phyloP scores from a whole-genome alignment of 805 yeast genomes.

The Ogataea pignaliae region DNA sequence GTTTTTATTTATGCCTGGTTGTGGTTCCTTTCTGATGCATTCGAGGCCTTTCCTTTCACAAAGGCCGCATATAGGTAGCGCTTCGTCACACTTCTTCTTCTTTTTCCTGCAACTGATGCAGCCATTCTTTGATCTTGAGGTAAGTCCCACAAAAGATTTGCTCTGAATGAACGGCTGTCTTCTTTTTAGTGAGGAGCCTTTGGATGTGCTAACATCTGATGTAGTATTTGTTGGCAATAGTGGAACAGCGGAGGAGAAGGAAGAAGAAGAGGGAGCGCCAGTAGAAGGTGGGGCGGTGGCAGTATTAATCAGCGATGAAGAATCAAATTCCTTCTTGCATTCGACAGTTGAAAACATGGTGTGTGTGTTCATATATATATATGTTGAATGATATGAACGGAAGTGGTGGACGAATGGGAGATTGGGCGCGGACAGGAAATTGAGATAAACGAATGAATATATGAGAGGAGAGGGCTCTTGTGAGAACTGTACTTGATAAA shows the following conservation, averaged over 20 bases:
- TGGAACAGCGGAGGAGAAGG: background rate
- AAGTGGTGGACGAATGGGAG: too few species aligned
- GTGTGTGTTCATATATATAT: too few species aligned
- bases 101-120: slow-evolving; percentile 38
- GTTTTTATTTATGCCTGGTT: slow-evolving; percentile 7
- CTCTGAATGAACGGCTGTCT: slow-evolving; percentile 15
- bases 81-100: slow-evolving; percentile 49
- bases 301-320: background rate
- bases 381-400: too few species aligned
- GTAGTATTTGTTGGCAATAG: background rate
- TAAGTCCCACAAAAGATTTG: slow-evolving; percentile 29
- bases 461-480: too few species aligned
- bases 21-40: slow-evolving; percentile 26
- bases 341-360: slow-evolving; percentile 15
- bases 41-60: slow-evolving; percentile 30
- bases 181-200: background rate
- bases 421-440: too few species aligned
- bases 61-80: slow-evolving; percentile 41
- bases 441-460: too few species aligned
- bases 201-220: too few species aligned
- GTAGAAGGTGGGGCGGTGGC: too few species aligned
- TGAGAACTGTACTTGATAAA: too few species aligned
- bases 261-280: too few species aligned
- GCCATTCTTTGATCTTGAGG: slow-evolving; percentile 34
- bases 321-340: background rate